Evolutionary conservation across 192 early-diverging fungal genomes (phyloP), one percentile per base, ranked within the genome.

Genomic region (Gonapodya prolifera): DNA sequence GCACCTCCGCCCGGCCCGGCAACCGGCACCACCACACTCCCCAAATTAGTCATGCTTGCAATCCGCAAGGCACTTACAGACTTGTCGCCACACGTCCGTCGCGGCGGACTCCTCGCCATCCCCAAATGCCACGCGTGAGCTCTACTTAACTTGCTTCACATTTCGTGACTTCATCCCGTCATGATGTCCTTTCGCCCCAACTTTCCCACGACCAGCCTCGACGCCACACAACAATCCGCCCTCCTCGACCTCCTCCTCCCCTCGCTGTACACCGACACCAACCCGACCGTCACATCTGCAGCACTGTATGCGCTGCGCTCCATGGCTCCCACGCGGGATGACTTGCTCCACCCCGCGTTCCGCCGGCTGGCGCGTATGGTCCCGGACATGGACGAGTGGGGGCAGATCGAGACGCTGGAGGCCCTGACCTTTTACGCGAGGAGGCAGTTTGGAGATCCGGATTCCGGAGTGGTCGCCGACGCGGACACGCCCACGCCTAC

Each of bases 321-420:
- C 8, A 8, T 61, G 8, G 8, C 45, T 23, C 45, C 45, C 8
- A 23, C 8, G 23, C 45, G 45, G 8, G 86, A 93, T 76, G 94
- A 94, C 70, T 77, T 95, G 74, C 92, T 98, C 33, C 98, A 99
- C 81, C 84, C 83, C 33, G 93, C 95, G 79, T 99, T 88, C 83
- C 88, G 94, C 69, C 94, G 96, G 45, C 85, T 96, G 76, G 98
- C 96, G 80, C 82, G 82, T 35, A 85, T 95, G 88, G 82, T 99
- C 30, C 81, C 88, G 17, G 96, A 97, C 33, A 87, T 92, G 35
- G 96, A 99, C 85, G 94, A 98, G 82, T 99, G 98, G 98, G 94
- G 92, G 16, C 96, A 98, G 82, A 87, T 96, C 34, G 91, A 91
- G 69, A 91, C 96, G 33, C 79, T 96, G 35, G 90, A 89, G 35